Base-by-base conservation (phyloP, 2,329 filamentous ascomycete species). In the Colletotrichum musicola region DNA sequence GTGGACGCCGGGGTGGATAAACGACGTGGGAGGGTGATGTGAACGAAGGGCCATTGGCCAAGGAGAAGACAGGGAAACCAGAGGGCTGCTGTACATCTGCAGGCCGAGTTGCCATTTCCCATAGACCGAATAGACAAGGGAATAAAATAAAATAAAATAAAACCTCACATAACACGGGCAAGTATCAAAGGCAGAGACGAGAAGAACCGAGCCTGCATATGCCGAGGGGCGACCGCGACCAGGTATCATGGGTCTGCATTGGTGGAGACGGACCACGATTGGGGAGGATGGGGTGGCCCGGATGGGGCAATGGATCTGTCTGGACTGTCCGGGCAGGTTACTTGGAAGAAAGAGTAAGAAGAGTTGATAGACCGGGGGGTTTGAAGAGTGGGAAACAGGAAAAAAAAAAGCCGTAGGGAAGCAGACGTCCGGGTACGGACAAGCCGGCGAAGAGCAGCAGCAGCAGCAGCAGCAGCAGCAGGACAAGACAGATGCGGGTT, bases 191-290 rank as follows among this genome's bases (percentile, higher is more conserved):
- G 47, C 63, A 51, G 66, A 62, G 14, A 46, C 38, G 62, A 62
- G 25, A 61, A 56, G 25, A 61, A 56, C 30, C 42, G 30, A 61
- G 55, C 65, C 71, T 80, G 79, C 79, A 81, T 79, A 78, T 82
- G 80, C 80, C 78, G 79, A 79, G 77, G 75, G 30, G 75, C n/a
- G n/a, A n/a, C n/a, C n/a, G 76, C 73, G 58, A 70, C 54, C 40
- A 35, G 30, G 30, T 35, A 68, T 65, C 64, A 71, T 56, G 66
- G 64, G 61, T 66, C 30, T 30, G 67, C 51, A 78, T 79, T 77
- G 76, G 77, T 78, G 75, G 77, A 75, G 66, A 72, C 10, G 70
- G 70, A 60, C 71, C 50, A 62, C 70, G 71, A 71, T 73, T 73
- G 73, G 74, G 72, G 74, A 70, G 68, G 30, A 35, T 35, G 30